Conservation (phyloP, 331 rosid species). For the Acacia concinna region DNA sequence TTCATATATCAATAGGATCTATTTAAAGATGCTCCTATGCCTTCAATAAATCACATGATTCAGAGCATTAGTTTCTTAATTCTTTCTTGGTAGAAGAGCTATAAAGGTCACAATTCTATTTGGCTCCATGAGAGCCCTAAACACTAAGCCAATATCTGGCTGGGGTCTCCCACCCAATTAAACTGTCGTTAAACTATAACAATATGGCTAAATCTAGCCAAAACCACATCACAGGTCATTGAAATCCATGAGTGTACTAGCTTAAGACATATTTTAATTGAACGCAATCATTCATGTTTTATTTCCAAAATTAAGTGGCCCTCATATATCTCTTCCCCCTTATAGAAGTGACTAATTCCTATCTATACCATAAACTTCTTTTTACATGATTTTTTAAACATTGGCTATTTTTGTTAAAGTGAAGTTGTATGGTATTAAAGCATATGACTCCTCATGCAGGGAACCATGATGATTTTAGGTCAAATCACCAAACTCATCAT, state of each 20-base stretch:
- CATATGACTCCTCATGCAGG: neutral
- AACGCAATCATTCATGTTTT: too few species aligned
- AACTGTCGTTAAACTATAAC: neutral
- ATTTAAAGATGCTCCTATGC: neutral
- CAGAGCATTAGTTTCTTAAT: too few species aligned
- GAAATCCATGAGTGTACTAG: too few species aligned
- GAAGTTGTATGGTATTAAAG: neutral
- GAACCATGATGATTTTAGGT: neutral
- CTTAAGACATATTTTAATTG: too few species aligned
- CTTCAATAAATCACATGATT: neutral
- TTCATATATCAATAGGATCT: neutral
- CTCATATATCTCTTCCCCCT: too few species aligned
- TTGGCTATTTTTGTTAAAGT: neutral
- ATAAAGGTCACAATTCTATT: neutral
- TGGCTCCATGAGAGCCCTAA: neutral
- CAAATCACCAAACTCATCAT: neutral
- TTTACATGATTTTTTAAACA: too few species aligned
- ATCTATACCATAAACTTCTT: too few species aligned
- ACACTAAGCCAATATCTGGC: neutral
- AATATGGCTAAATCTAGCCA: neutral
- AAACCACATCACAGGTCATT: neutral
- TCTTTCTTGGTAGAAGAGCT: neutral
- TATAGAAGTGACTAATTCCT: too few species aligned
- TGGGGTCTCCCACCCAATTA: neutral
- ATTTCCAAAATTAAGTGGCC: too few species aligned